Base-by-base conservation (phyloP, 306 rosid genomes). In the Alnus rubra region DNA sequence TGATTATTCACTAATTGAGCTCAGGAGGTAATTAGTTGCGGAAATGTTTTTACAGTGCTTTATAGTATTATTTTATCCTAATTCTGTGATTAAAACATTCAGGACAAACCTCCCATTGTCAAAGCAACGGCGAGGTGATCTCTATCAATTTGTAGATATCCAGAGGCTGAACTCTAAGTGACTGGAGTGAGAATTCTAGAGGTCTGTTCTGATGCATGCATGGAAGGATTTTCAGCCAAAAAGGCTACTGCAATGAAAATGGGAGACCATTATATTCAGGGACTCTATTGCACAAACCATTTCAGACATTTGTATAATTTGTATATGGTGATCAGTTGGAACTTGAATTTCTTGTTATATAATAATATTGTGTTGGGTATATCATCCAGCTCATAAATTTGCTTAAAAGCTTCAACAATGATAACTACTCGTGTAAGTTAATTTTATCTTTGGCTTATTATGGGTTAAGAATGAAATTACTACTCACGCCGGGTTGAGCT, bases 71-170 rank as follows among this genome's bases (percentile, higher is more conserved):
- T 47, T 51, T 54, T 35, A 4, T 49, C 30, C 7, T 47, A 56
- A 81, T 64, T 80, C 9, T 74, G 23, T 74, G 45, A 73, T 78
- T 47, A 75, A 79, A 83, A 55, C 78, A 51, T 73, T 79, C 88
- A 95, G 99, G 96, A 80, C 93, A 65, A 91, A 54, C 75, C 93
- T 95, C 59, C 98, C 99, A 14, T 70, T 95, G 68, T 89, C 80
- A 71, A 93, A 90, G 86, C 99, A 95, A 81, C 87, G 89, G 54
- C 91, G 99, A 42, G 99, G 99, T 31, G 99, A 95, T 86, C 96
- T 95, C 73, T 95, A 95, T 89, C 98, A 93, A 85, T 82, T 95
- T 88, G 96, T 89, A 42, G 98, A 96, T 89, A 78, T 88, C 79
- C 89, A 89, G 84, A 90, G 98, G 87, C 78, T 86, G 88, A 86